Evolutionary conservation across 192 early-diverging fungal genomes (phyloP), one percentile per base, ranked within the genome.

Genomic region (Phycomyces blakesleeanus): DNA sequence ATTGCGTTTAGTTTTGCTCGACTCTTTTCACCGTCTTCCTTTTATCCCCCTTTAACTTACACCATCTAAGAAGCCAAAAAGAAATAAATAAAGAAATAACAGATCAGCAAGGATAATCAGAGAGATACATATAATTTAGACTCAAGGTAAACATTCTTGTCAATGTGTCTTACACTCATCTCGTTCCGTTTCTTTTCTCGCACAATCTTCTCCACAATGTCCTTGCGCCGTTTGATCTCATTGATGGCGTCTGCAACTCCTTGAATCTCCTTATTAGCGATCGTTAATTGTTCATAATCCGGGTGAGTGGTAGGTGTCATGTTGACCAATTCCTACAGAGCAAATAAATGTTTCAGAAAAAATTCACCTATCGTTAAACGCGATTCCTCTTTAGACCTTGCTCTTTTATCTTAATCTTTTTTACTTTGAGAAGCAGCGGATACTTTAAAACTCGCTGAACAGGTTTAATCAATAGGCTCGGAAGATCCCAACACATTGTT

Each of bases 391-490:
- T n/a, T n/a, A n/a, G n/a, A n/a, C n/a, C n/a, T n/a, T n/a, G n/a
- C n/a, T n/a, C n/a, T n/a, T n/a, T n/a, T n/a, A n/a, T n/a, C n/a
- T n/a, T n/a, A n/a, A n/a, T n/a, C n/a, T n/a, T n/a, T n/a, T n/a
- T n/a, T 78, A 83, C 81, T 51, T 87, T 84, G 29, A 97, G 74
- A 53, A 97, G 71, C 7, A 97, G 75, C 2, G 95, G 95, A 74
- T 95, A 95, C 71, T 94, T 94, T 21, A 97, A 76, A 12, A 97
- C 91, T 24, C 95, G 83, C 69, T 97, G 95, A 12, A 97, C 93
- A 1, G 95, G 95, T 63, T 97, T 97, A 75, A 97, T 93, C 5
- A 97, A 74, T 67, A 97, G 75, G 59, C 86, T 88, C 1, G 89
- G 79, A 56, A 97, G 75, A 75, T 97, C 95, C 95, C 95, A 97